Evolutionary conservation across 441 rosid genomes (phyloP), one percentile per base, ranked within the genome.

Genomic region (Gossypium schwendimanii): DNA sequence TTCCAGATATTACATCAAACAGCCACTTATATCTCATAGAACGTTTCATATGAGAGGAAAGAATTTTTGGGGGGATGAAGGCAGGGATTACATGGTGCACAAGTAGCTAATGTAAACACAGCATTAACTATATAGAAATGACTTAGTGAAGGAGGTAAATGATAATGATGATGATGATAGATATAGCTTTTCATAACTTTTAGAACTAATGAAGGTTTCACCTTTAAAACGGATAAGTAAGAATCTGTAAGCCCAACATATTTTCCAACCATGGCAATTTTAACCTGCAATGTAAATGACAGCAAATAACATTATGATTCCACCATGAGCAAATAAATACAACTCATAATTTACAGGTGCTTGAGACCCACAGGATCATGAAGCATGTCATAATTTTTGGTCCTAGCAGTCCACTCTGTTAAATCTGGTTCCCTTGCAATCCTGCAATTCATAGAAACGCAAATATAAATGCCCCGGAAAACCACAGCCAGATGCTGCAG

Each of bases 211-310:
- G 52, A 68, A 50, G 59, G 24, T 31, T 28, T 79, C 70, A 91
- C 97, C 97, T 91, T 91, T 66, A 84, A 69, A 69, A 91, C 93
- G 41, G 97, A 91, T 17, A 91, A 87, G 64, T 91, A 91, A n/a
- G 97, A 82, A 87, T 91, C 97, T 70, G 89, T 70, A 77, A 84
- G 89, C 64, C 89, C 87, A 26, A 89, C 85, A 76, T 91, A 91
- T 81, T 91, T 91, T 68, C 97, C 97, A 70, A 91, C 95, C 90
- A 88, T 81, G 41, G 90, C 92, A 72, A 89, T 87, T 76, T 82
- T 79, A 6, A 90, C 89, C 96, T 91, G 85, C 33, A 78, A 79
- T 41, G 63, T 55, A 55, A 21, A 55, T 20, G 60, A 74, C 41
- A 33, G 49, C 73, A 57, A 70, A 68, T 73, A 60, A 49, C 75